Evolutionary conservation across 495 filamentous ascomycete genomes (phyloP), one percentile per base, ranked within the genome.

Genomic region (Bacidia gigantensis): DNA sequence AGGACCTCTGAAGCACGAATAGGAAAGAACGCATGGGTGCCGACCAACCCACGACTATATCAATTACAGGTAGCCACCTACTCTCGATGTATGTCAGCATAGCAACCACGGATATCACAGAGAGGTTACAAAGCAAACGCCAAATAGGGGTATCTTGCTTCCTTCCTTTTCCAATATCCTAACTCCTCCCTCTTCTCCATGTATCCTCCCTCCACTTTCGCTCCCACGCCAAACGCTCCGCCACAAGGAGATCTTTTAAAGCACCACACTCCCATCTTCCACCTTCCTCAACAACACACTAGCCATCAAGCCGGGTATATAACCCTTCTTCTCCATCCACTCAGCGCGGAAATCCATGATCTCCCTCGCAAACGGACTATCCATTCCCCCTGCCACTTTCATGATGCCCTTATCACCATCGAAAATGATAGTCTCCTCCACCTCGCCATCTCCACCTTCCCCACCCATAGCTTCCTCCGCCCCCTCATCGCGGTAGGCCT

Each of bases 361-460:
- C 66, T 87, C 81, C 54, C 77, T 69, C 22, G 88, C 90, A 67
- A 98, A 98, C 24, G 74, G 73, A 60, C 84, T 89, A 59, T 87
- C 78, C 3, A 87, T 86, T 0, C 92, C 92, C 3, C 92, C 92
- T 14, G 81, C 83, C 53, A 97, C 83, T 72, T 97, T 97, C 92
- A 98, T 98, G 21, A 87, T 95, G 23, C 92, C 80, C 55, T 84
- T 83, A 66, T 97, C 90, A 21, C 90, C 93, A 69, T 99, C 92
- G 67, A 99, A 97, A 0, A 95, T 79, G 54, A 99, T 94, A 45
- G 82, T 87, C 45, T 77, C 89, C 84, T 66, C 87, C 73, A 63
- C 76, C 42, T 69, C 77, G 29, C 7, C 29, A 35, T 14, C 29
- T 22, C 61, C 52, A 14, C 66, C 62, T 50, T 71, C 65, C 3